These are phyloP conservation scores for Debaryomyces fabryi DNA, from an alignment of 1,139 yeast species.

Conservation along the genomic window DNA sequence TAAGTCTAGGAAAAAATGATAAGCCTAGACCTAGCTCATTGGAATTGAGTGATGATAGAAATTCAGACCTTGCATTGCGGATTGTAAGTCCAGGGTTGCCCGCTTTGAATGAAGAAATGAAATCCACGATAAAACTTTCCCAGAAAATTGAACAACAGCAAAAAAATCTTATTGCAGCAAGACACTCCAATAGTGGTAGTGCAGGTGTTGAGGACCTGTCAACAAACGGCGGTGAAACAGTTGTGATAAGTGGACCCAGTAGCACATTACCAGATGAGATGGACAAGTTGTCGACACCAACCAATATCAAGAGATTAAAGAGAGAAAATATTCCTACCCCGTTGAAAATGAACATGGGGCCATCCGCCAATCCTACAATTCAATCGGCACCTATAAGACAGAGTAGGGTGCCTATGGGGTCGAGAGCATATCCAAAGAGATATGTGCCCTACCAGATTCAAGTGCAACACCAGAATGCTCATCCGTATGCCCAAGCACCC, in stretches of 20 bases:
- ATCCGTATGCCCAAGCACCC: conserved; percentile 6
- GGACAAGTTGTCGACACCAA: conserved; percentile 23
- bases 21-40: conserved; percentile 33
- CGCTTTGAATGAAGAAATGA: conserved; percentile 49
- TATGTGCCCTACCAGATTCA: conserved; percentile 13
- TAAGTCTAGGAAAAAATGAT: conserved; percentile 12
- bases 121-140: conserved; percentile 46
- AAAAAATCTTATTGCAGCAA: conserved; percentile 46
- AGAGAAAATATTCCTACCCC: conserved; percentile 52
- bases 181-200: conserved; percentile 20
- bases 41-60: conserved; percentile 14
- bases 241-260: conserved; percentile 2
- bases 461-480: conserved; percentile 13
- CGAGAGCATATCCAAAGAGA: conserved; percentile 4
- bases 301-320: conserved; percentile 38
- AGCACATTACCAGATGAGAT: conserved; percentile 15
- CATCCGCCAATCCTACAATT: conserved; percentile 31
- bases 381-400: conserved; percentile 48
- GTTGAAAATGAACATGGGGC: conserved; percentile 25
- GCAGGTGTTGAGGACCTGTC: conserved; percentile 11
- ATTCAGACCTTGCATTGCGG: conserved; percentile 34
- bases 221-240: conserved; percentile 2
- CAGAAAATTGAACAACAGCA: conserved; percentile 53
- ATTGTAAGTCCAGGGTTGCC: conserved; percentile 55
- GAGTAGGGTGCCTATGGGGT: conserved; percentile 9